Conservation (phyloP, 2,329 filamentous ascomycete species). For the Samsoniella hepiali region DNA sequence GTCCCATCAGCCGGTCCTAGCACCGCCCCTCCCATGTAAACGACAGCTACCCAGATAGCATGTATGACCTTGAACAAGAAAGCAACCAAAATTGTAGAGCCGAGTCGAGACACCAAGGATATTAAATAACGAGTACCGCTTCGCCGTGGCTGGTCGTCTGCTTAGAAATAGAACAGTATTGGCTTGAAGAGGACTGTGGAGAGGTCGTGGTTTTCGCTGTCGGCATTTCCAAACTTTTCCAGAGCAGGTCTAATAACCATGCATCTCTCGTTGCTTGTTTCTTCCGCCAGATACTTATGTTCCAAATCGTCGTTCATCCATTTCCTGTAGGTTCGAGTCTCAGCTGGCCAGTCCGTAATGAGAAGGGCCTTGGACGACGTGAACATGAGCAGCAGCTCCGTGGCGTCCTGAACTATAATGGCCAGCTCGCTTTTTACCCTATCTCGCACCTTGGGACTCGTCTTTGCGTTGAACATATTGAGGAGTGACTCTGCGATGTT, state of each 20-base stretch:
- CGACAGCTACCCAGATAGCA: too few species aligned
- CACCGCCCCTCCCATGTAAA: too few species aligned
- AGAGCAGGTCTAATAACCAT: neutral
- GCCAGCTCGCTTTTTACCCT: too few species aligned
- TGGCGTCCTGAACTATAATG: neutral
- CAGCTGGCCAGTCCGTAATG: neutral
- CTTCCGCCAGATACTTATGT: neutral
- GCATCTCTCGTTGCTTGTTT: neutral
- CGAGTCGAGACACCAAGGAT: too few species aligned
- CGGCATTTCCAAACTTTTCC: constrained; percentile 10
- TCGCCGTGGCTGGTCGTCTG: neutral
- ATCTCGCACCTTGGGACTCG: neutral
- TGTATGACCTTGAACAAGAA: too few species aligned
- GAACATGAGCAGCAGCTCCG: neutral
- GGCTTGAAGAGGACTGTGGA: neutral
- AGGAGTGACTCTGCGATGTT: neutral
- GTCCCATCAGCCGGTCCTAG: too few species aligned
- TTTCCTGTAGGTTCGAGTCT: fast-evolving
- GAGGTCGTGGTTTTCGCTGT: neutral
- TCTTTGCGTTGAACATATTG: neutral
- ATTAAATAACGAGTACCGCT: too few species aligned
- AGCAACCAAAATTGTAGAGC: too few species aligned
- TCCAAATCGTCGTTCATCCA: neutral
- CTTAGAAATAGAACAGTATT: neutral
- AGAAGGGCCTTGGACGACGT: constrained; percentile 7